Evolutionary conservation across 140 eudicot species (phyloP), one percentile per base, ranked within the genome.

Genomic region (Stevia rebaudiana): DNA sequence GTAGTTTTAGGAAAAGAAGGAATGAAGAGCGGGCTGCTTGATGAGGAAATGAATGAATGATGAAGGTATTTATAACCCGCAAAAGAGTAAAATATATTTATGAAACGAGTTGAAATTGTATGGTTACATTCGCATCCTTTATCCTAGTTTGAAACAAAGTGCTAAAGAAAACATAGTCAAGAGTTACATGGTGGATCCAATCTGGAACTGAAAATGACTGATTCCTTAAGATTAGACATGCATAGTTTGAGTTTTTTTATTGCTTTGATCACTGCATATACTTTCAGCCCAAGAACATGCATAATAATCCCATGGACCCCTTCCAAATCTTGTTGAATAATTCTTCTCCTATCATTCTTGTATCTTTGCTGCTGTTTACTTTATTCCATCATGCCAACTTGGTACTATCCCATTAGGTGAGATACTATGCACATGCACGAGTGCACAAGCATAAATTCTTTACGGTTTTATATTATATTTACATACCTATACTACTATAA

Each of bases 61-160:
- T 43, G 44, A 24, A 37, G 84, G 80, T 86, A 86, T 86, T 86
- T 86, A 86, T 86, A 84, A 22, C 69, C 42, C 8, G 35, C 24
- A 61, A 66, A 65, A 64, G 36, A 40, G 58, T 33, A 19, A 44
- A 11, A 49, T 19, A 59, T 23, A 52, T 58, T 36, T 11, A 56
- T 12, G 21, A 74, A 67, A 30, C 16, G 63, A 19, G 70, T 49
- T 67, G 51, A 60, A 60, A 63, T 56, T 56, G 39, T 56, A 11
- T 44, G 7, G 40, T 22, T 60, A 71, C 53, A 47, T 40, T 31
- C 43, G 16, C 11, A 30, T 25, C 33, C 7, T 22, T 40, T 52
- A 49, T 66, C 63, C 16, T 33, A 54, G 63, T 52, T 31, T 25
- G 30, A 1, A 54, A 39, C 54, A 61, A 28, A 9, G n/a, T 36